A percentile compares a stretch with the other conserved stretches of the same genome.
Conservation (phyloP, 2,329 filamentous ascomycete genomes). For the Coniochaeta ligniaria region DNA sequence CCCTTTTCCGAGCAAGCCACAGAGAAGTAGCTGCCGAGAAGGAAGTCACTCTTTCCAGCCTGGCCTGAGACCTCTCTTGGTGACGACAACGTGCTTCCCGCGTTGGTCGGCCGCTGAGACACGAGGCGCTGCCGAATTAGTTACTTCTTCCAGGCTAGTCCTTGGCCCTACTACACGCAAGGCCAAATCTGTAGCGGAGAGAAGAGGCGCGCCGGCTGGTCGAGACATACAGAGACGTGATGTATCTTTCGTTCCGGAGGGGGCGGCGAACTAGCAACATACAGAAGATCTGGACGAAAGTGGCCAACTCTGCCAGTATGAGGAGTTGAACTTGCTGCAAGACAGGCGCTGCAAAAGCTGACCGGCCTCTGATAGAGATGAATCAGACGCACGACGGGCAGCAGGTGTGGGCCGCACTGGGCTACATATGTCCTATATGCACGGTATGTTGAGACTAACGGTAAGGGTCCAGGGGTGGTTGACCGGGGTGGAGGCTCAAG, state of each 20-base stretch:
- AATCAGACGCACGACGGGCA: constrained; percentile 17
- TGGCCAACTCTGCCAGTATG: constrained; percentile 12
- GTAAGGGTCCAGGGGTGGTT: constrained; percentile 25
- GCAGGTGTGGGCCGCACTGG: constrained; percentile 16
- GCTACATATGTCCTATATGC: constrained; percentile 23
- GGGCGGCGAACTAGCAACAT: constrained; percentile 3
- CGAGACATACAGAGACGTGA: neutral
- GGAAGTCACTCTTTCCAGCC: neutral
- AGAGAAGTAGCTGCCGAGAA: neutral
- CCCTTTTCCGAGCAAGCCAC: neutral
- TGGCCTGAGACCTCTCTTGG: neutral
- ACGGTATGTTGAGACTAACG: constrained; percentile 27
- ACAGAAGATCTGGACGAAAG: neutral
- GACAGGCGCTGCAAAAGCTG: constrained; percentile 22
- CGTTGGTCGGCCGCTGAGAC: constrained; percentile 4
- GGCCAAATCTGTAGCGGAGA: neutral
- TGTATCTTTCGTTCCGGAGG: neutral
- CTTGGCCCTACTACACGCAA: neutral
- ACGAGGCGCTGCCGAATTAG: constrained; percentile 1
- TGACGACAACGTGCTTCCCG: constrained; percentile 2
- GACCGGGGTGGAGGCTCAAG: constrained; percentile 10
- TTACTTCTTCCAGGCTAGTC: neutral
- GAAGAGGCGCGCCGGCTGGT: neutral
- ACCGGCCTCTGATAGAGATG: constrained; percentile 18
- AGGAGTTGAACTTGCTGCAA: constrained; percentile 15